Percentiles rank a stretch among this genome's conserved stretches.
phyloP scores from a whole-genome alignment of 768 basidiomycete species.

The Tubosaeta sp. region DNA sequence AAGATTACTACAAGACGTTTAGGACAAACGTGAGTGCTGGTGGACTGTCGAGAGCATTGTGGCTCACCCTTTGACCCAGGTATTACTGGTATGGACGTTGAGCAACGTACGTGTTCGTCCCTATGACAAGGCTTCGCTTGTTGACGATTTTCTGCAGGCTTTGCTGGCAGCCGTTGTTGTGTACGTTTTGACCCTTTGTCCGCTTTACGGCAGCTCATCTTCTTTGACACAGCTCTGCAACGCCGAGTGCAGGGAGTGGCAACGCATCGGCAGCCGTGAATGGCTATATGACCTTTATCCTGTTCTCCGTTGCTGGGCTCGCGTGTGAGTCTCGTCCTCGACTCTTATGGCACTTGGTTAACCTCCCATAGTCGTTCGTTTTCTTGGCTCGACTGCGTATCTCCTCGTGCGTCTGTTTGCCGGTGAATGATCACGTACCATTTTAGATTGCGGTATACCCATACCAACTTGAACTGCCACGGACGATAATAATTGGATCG shows the following conservation, averaged over 20 bases:
- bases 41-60: not conserved
- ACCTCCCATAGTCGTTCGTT: constrained; percentile 62
- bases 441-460: not conserved
- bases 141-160: constrained; percentile 36
- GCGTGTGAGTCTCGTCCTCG: constrained; percentile 57
- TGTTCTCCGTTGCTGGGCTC: constrained; percentile 85
- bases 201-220: not conserved
- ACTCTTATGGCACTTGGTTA: not conserved
- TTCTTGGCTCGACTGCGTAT: constrained; percentile 76
- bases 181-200: constrained; percentile 40
- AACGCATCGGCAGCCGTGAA: constrained; percentile 56
- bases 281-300: constrained; percentile 85
- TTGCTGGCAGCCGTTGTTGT: constrained; percentile 72
- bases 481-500: constrained; percentile 14
- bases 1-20: constrained; percentile 87
- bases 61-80: constrained; percentile 32
- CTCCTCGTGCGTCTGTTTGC: constrained; percentile 85
- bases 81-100: constrained; percentile 84
- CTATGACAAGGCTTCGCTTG: constrained; percentile 2
- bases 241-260: constrained; percentile 45
- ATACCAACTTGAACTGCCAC: not conserved
- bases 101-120: constrained; percentile 58
- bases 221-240: constrained; percentile 27
- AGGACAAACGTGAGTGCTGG: constrained; percentile 67
- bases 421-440: constrained; percentile 53